These are phyloP conservation scores for Ceratocystis eucalypticola DNA, from an alignment of 2,329 filamentous ascomycete species.

Conservation along the genomic window DNA sequence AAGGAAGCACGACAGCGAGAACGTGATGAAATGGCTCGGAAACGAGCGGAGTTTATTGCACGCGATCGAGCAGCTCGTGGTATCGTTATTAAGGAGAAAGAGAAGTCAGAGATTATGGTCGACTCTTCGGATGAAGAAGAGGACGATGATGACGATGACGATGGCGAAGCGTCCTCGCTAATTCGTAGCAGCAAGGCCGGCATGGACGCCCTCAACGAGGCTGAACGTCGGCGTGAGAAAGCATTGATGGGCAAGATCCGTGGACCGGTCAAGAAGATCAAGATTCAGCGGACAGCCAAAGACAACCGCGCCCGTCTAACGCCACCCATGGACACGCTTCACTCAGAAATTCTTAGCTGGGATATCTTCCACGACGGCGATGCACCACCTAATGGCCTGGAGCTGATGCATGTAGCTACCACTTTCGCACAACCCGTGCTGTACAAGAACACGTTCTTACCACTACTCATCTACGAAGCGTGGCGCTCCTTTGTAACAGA, in stretches of 20 bases:
- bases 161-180: slow-evolving; percentile 32
- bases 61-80: slow-evolving; percentile 38
- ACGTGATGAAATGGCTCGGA: slow-evolving; percentile 57
- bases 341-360: slow-evolving; percentile 81
- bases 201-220: slow-evolving; percentile 37
- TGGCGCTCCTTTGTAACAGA: slow-evolving; percentile 89
- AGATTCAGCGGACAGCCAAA: slow-evolving; percentile 68
- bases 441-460: slow-evolving; percentile 84
- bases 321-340: slow-evolving; percentile 73
- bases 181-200: slow-evolving; percentile 35
- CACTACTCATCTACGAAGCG: slow-evolving; percentile 78
- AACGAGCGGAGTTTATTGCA: slow-evolving; percentile 59
- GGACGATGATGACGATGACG: slow-evolving; percentile 45
- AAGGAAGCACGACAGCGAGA: slow-evolving; percentile 62
- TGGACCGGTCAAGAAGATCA: slow-evolving; percentile 71
- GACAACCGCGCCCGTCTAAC: slow-evolving; percentile 89
- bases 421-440: slow-evolving; percentile 61
- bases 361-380: slow-evolving; percentile 86
- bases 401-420: slow-evolving; percentile 63
- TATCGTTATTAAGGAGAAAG: slow-evolving; percentile 29
- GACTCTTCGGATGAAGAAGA: slow-evolving; percentile 63
- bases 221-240: slow-evolving; percentile 32
- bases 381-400: slow-evolving; percentile 63
- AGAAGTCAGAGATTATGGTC: slow-evolving; percentile 64
- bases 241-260: slow-evolving; percentile 43